These are phyloP conservation scores for Achaetomiella virescens DNA, from an alignment of 495 filamentous ascomycete genomes.

Conservation along the genomic window DNA sequence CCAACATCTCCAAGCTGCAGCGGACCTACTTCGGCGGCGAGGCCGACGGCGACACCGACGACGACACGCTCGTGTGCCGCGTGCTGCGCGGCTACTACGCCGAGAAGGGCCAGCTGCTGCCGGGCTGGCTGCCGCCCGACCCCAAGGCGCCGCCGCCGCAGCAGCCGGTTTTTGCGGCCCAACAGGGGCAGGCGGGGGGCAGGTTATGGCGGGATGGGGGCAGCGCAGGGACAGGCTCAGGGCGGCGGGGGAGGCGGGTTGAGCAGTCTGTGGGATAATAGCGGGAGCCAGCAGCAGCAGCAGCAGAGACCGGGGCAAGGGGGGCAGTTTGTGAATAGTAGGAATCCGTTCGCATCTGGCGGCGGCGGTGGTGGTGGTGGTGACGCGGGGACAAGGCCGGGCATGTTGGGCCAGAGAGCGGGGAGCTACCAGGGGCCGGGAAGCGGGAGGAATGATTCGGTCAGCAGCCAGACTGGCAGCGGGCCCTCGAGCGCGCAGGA, in stretches of 20 bases:
- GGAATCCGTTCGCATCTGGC: slow-evolving; percentile 15
- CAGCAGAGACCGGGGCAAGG: slow-evolving; percentile 38
- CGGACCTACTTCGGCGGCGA: slow-evolving; percentile 71
- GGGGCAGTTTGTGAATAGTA: slow-evolving; percentile 17
- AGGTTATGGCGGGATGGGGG: slow-evolving; percentile 44
- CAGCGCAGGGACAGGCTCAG: no score
- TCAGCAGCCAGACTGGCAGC: slow-evolving; percentile 29
- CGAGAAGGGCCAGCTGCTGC: slow-evolving; percentile 78
- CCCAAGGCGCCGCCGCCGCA: slow-evolving; percentile 61
- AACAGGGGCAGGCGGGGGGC: slow-evolving; percentile 42
- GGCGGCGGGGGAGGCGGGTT: slow-evolving; percentile 28
- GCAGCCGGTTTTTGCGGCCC: slow-evolving; percentile 40
- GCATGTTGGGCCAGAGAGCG: slow-evolving; percentile 53
- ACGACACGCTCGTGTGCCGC: slow-evolving; percentile 90
- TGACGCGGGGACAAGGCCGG: slow-evolving; percentile 2
- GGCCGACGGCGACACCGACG: slow-evolving; percentile 85
- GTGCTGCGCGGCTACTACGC: slow-evolving; percentile 92
- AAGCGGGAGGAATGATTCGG: slow-evolving; percentile 17
- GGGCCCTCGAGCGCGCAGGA: slow-evolving; percentile 40
- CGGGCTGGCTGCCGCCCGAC: slow-evolving; percentile 82
- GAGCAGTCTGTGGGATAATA: slow-evolving; percentile 80
- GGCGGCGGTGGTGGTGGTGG: slow-evolving; percentile 7
- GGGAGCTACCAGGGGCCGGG: slow-evolving; percentile 60
- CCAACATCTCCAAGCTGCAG: slow-evolving; percentile 73
- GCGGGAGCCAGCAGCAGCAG: slow-evolving; percentile 36